A percentile compares a stretch with the other conserved stretches of the same genome.
Conservation (phyloP, 306 rosid species). For the Quercus gilva region DNA sequence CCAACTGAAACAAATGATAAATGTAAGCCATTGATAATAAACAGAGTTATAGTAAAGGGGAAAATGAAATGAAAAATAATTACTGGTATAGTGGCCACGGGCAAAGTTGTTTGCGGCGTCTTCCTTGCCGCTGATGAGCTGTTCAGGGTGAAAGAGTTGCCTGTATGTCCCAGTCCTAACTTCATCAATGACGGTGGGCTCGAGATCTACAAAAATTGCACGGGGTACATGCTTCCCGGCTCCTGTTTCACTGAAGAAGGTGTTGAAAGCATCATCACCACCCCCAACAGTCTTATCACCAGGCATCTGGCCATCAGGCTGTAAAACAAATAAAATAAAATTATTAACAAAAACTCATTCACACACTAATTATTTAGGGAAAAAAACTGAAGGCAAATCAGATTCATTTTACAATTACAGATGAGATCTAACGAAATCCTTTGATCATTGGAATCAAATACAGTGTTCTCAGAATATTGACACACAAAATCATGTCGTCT, state of each 20-base stretch:
- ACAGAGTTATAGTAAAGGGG: background rate
- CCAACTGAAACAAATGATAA: conserved; percentile 48
- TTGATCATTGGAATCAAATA: background rate
- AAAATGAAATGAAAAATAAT: background rate
- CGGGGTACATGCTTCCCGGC: conserved; percentile 84
- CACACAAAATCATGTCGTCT: no score
- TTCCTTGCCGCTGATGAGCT: conserved; percentile 79
- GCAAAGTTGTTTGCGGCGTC: conserved; percentile 87
- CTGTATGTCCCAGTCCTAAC: conserved; percentile 80
- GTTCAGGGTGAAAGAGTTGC: conserved; percentile 79
- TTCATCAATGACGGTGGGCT: conserved; percentile 81
- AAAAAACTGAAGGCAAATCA: background rate
- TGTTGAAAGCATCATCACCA: conserved; percentile 84
- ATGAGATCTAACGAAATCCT: background rate
- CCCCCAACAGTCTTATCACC: conserved; percentile 69
- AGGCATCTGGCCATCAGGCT: conserved; percentile 89
- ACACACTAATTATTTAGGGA: background rate
- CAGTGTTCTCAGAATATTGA: background rate
- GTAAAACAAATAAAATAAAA: conserved; percentile 2
- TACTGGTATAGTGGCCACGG: conserved; percentile 87
- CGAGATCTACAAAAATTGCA: conserved; percentile 80
- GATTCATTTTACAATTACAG: background rate
- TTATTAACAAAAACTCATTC: background rate
- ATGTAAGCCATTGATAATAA: background rate
- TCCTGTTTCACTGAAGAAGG: conserved; percentile 86